Percentiles rank a stretch among this genome's conserved stretches.
Evolutionary conservation across 2,329 filamentous ascomycete genomes (phyloP).

Genomic region (Phaeosphaeriaceae sp.): DNA sequence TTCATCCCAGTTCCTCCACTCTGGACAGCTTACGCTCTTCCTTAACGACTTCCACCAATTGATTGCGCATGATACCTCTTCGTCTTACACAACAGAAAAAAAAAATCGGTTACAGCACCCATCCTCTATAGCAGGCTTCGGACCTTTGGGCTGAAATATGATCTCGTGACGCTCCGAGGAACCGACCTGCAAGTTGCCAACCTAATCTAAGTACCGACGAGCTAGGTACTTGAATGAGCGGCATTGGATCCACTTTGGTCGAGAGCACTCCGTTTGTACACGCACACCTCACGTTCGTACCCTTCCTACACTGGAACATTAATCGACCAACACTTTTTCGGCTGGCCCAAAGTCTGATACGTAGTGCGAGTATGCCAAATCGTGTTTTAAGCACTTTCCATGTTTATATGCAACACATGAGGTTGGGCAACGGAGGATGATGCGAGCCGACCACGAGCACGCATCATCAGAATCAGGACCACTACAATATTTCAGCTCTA

Average conservation of each 20-base stretch:
- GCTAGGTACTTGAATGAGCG: slow-evolving; percentile 13
- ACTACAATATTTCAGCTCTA: slow-evolving; percentile 11
- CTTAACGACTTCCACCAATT: neutral
- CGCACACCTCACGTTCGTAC: slow-evolving; percentile 5
- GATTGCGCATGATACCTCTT: neutral
- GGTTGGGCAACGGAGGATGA: slow-evolving; percentile 40
- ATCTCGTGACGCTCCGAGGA: slow-evolving; percentile 29
- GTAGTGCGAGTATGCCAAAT: slow-evolving; percentile 38
- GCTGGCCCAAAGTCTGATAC: neutral
- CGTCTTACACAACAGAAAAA: neutral
- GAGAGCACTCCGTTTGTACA: slow-evolving; percentile 14
- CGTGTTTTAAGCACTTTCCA: slow-evolving; percentile 20
- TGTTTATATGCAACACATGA: slow-evolving; percentile 35
- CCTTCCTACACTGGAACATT: neutral
- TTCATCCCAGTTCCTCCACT: slow-evolving; percentile 11
- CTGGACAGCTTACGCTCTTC: slow-evolving; percentile 14
- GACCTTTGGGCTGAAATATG: slow-evolving; percentile 11
- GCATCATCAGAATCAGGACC: slow-evolving; percentile 14
- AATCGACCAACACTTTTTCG: neutral
- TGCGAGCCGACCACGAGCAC: slow-evolving; percentile 20
- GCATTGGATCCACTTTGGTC: slow-evolving; percentile 17
- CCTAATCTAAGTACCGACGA: neutral
- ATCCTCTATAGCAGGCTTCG: slow-evolving; percentile 9
- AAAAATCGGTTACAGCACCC: slow-evolving; percentile 5
- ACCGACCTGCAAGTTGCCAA: neutral